Percentiles rank a stretch among this genome's conserved stretches.
These are phyloP conservation scores for Nothophaeocryptopus gaeumannii DNA, from an alignment of 2,329 filamentous ascomycete species.

Conservation along the genomic window DNA sequence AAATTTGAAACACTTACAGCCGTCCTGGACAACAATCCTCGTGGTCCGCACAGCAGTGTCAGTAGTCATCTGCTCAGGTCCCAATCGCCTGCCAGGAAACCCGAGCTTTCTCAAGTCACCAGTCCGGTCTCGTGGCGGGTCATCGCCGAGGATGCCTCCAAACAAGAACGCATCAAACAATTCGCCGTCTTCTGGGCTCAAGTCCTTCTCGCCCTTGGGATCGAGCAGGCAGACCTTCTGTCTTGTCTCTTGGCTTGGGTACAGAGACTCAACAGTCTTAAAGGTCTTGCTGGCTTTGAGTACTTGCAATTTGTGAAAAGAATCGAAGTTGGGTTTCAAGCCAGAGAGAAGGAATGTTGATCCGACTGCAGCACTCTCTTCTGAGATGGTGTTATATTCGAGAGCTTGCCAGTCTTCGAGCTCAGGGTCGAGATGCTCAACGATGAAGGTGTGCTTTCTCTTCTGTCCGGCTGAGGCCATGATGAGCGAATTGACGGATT, in stretches of 20 bases:
- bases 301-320: constrained; percentile 15
- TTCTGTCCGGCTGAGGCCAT: constrained; percentile 8
- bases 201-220: constrained; percentile 74
- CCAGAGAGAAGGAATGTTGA: constrained; percentile 47
- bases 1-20: constrained; percentile 55
- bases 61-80: constrained; percentile 96
- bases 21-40: constrained; percentile 79
- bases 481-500: neutral
- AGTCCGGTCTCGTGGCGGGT: constrained; percentile 68
- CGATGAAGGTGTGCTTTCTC: constrained; percentile 69
- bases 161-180: constrained; percentile 90
- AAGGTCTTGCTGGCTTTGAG: constrained; percentile 19
- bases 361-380: constrained; percentile 67
- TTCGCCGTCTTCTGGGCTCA: constrained; percentile 78
- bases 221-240: constrained; percentile 83
- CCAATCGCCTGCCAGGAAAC: constrained; percentile 80
- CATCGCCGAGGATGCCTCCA: constrained; percentile 75
- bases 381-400: constrained; percentile 84
- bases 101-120: constrained; percentile 94
- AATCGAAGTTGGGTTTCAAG: constrained; percentile 55
- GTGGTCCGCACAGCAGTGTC: constrained; percentile 96
- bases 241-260: constrained; percentile 60
- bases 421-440: constrained; percentile 94
- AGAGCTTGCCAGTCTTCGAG: constrained; percentile 90
- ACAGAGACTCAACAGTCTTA: constrained; percentile 75